phyloP scores from a whole-genome alignment of 2,329 filamentous ascomycete species.

The Amphichorda felina region DNA sequence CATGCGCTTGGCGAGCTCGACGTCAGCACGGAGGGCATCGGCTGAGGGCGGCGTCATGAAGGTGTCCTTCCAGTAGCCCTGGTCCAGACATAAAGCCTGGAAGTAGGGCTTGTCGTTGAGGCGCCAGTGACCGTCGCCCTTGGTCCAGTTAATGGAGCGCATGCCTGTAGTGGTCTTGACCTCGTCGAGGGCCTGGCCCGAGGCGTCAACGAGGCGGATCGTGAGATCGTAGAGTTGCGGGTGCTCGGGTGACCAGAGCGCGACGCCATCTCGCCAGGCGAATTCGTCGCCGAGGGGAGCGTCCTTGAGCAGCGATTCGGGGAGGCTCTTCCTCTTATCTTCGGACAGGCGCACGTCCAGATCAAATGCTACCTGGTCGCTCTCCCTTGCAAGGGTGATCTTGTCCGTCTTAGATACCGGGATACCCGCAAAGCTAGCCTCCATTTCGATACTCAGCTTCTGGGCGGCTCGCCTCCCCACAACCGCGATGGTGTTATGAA shows the following conservation, averaged over 20 bases:
- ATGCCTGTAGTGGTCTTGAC: constrained; percentile 49
- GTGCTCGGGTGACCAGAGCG: constrained; percentile 49
- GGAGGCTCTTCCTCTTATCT: constrained; percentile 24
- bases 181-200: constrained; percentile 34
- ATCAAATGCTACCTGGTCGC: constrained; percentile 32
- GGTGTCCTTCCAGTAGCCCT: constrained; percentile 52
- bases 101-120: constrained; percentile 48
- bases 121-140: constrained; percentile 44
- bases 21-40: constrained; percentile 34
- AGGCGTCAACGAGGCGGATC: constrained; percentile 35
- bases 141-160: constrained; percentile 46
- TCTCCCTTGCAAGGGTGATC: constrained; percentile 33
- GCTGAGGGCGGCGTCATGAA: constrained; percentile 44
- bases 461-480: constrained; percentile 33
- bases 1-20: constrained; percentile 45
- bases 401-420: constrained; percentile 29
- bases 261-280: constrained; percentile 41
- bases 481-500: constrained; percentile 38
- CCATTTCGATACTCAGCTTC: constrained; percentile 37
- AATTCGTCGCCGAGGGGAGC: constrained; percentile 22
- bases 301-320: constrained; percentile 16
- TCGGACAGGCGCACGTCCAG: constrained; percentile 34
- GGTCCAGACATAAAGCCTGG: constrained; percentile 47
- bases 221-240: constrained; percentile 43
- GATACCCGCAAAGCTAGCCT: constrained; percentile 36